Base-by-base conservation (phyloP, 1,284 basidiomycete species). In the Rhodotorula sp. region DNA sequence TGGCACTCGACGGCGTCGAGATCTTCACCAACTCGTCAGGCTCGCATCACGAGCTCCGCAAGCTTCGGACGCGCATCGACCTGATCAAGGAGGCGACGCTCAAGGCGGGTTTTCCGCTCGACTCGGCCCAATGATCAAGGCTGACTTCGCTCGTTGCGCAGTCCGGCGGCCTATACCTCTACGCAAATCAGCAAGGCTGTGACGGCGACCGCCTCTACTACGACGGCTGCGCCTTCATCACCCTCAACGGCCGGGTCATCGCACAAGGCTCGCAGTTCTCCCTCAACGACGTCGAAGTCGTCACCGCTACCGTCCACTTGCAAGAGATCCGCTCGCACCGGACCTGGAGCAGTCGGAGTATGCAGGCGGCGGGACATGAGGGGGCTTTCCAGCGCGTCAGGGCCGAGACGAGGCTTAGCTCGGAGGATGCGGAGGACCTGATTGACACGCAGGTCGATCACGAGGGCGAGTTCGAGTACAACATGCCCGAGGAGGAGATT, bases 131-230 rank as follows among this genome's bases (percentile, higher is more conserved):
- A 27, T 24, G n/a, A 36, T 8, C 34, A 27, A 24, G 58, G 44
- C 27, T n/a, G 36, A 44, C 53, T 44, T 30, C 36, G 6, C 53
- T 67, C 32, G 9, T 4, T 36, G n/a, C n/a, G 15, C 75, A 96
- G 94, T 86, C 94, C 44, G 96, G 95, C 29, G 95, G 96, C 7
- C 87, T 98, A 61, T 99, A 99, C 81, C 86, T 99, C 13, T 99
- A 99, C 76, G 91, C 95, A 15, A 99, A 99, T 79, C 95, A 99
- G 79, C 94, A 97, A 84, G 95, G 96, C 9, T 99, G 96, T 79
- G 95, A 99, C 79, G 95, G 96, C 6, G 95, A 99, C 79, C 87
- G 95, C 34, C 84, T 98, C 2, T 99, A 99, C 84, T 99, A 98
- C 79, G 96, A 99, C 77, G 95, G 96, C 44, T 95, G 92, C 74